Base-by-base conservation (phyloP, 2,329 filamentous ascomycete species). In the Botryosphaeria dothidea region DNA sequence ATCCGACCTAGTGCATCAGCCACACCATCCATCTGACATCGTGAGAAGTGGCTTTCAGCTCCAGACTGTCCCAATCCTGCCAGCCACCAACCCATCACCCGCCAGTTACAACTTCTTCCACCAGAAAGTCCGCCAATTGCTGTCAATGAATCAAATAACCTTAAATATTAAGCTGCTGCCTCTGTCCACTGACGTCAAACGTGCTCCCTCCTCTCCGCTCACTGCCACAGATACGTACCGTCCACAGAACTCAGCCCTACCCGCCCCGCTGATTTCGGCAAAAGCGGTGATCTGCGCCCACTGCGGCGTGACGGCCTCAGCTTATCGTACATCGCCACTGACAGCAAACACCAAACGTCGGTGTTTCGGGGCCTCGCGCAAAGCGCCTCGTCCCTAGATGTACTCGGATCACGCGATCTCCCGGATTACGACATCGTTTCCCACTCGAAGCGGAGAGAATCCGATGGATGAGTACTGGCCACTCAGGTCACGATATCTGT, bases 101-200 rank as follows among this genome's bases (percentile, higher is more conserved):
- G 1, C 15, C 25, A 45, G 15, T 60, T 34, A 4, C n/a, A 21
- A 7, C 17, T 43, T 36, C 13, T 27, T 15, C 31, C 31, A 23
- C n/a, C 21, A 19, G 25, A 27, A 41, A 29, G 25, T 19, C 54
- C 36, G 54, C 54, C 36, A 57, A 57, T 45, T 23, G n/a, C 8
- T 4, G 17, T 15, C 13, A 21, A 15, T 9, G 13, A 46, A 17
- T 15, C 9, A 46, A 45, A 31, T 45, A 46, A 60, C 38, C 38
- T 46, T 60, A 60, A 60, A 8, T 7, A 11, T 60, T 60, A 60
- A 60, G 56, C 56, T 60, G 46, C 56, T 19, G 17, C 13, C 15
- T 21, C 54, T 29, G 0, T 15, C 38, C 38, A 41, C 4, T 29
- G 23, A n/a, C 38, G 7, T 31, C 54, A 3, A 19, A 4, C 4